Evolutionary conservation across 2,329 filamentous ascomycete genomes (phyloP), one percentile per base, ranked within the genome.

Genomic region (Aspergillus novofumigatus): DNA sequence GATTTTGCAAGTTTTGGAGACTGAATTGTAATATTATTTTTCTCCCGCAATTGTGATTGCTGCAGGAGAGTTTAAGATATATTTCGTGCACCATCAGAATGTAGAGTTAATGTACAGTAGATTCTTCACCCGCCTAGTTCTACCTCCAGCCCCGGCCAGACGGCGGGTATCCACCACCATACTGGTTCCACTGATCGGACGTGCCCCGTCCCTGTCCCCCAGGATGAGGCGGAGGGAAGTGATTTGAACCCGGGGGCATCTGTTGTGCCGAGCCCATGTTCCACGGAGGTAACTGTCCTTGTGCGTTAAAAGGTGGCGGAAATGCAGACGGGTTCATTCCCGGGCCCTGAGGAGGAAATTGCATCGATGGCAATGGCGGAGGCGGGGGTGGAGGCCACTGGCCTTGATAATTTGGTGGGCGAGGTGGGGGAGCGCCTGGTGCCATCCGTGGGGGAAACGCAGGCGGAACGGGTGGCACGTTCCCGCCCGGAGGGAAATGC

Each of bases 141-240:
- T 47, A 50, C 25, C 21, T 29, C 52, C 52, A 54, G 17, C 52
- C 52, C 17, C 52, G 52, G 21, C 47, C 52, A 25, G 45, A 20
- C 2, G 52, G 45, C n/a, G 59, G 59, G 32, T 56, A 59, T 23
- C 21, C 41, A 41, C 52, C 41, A 26, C 54, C 54, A 28, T 54
- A 51, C 26, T 45, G 59, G 9, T 62, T 62, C 62, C 66, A 67
- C 28, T 21, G 23, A 11, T 23, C 44, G 4, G 44, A 23, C 20
- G 23, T 23, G 6, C 63, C 64, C 14, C 62, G 61, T 32, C 63
- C 61, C 14, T 65, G 63, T 7, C 61, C 60, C 0, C 61, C 62
- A 14, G 65, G 61, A 58, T 73, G 67, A 29, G 70, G 69, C 17
- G 69, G 69, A 29, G 71, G 70, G 28, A 71, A 73, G 49, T 67